These are phyloP conservation scores for Podaxis carcinomalis DNA, from an alignment of 768 basidiomycete genomes.

Conservation along the genomic window DNA sequence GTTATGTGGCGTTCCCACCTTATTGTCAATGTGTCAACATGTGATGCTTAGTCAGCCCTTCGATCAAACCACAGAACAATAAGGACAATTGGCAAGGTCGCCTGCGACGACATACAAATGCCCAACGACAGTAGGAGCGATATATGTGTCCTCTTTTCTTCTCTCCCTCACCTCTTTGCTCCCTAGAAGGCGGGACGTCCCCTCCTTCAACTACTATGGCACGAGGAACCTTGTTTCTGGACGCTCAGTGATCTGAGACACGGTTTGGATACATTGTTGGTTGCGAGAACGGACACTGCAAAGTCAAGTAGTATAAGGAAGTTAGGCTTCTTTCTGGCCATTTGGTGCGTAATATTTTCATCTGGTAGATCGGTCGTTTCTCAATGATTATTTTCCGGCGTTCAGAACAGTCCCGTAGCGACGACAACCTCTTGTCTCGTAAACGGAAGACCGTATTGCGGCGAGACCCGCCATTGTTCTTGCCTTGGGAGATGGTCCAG, in stretches of 20 bases:
- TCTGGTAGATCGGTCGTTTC: neutral
- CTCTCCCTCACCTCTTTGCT: neutral
- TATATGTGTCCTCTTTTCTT: conserved; percentile 14
- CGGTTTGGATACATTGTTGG: neutral
- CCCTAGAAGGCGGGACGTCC: no score
- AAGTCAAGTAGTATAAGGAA: neutral
- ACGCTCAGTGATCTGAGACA: neutral
- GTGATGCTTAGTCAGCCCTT: conserved; percentile 20
- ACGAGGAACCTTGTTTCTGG: neutral
- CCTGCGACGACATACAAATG: conserved; percentile 19
- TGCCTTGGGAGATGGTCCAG: neutral
- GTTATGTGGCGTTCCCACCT: conserved; percentile 11
- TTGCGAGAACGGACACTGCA: neutral
- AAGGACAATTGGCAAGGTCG: conserved; percentile 23
- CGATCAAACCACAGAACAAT: conserved; percentile 22
- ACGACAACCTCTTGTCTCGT: neutral
- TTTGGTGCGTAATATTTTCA: neutral
- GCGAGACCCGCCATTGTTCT: neutral
- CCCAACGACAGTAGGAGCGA: neutral
- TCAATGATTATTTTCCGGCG: neutral
- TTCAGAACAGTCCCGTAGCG: neutral
- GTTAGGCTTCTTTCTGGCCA: neutral
- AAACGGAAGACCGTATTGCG: neutral
- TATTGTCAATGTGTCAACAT: conserved; percentile 23
- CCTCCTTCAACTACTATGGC: neutral